Evolutionary conservation across 2,329 filamentous ascomycete species (phyloP), one percentile per base, ranked within the genome.

Genomic region (Talaromyces sp.): DNA sequence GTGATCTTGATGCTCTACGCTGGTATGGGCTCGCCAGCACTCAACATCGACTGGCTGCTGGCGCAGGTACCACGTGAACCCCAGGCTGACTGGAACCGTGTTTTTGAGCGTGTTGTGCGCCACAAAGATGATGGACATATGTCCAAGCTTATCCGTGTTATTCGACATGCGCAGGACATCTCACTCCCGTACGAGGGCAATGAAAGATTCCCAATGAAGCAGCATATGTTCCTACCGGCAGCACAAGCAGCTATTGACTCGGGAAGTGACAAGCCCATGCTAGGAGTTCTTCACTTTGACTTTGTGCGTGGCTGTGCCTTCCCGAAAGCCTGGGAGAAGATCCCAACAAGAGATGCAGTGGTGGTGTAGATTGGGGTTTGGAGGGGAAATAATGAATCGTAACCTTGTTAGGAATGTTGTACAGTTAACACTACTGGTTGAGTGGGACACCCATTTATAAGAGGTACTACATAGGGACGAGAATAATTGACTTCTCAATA

Each of bases 71-170:
- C 49, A 22, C 32, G 22, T 32, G 33, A 28, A 7, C 51, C 58
- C 15, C n/a, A 44, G 13, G 22, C 32, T 17, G 51, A 30, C 15
- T 60, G 58, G 58, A 17, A 44, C 13, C 30, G 36, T 19, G 51
- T 60, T 7, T 55, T 60, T 33, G 51, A 54, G 15, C 51, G 58
- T 9, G 58, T 49, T 13, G 13, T 19, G 17, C 17, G 19, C 9
- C 58, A 60, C 30, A 52, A 60, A 32, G 58, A 60, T n/a, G 58
- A 60, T 33, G 58, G 58, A 19, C 58, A 60, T 25, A 60, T 60
- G 58, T 39, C 51, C 4, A 60, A 60, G 51, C 51, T 60, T n/a
- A 33, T 60, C n/a, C 30, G 58, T 25, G 32, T 25, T 3, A 60
- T 55, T 19, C 32, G 30, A 15, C 58, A 55, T 17, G 30, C 58